Conservation (phyloP, 306 rosid species). For the Medicago lupulina region DNA sequence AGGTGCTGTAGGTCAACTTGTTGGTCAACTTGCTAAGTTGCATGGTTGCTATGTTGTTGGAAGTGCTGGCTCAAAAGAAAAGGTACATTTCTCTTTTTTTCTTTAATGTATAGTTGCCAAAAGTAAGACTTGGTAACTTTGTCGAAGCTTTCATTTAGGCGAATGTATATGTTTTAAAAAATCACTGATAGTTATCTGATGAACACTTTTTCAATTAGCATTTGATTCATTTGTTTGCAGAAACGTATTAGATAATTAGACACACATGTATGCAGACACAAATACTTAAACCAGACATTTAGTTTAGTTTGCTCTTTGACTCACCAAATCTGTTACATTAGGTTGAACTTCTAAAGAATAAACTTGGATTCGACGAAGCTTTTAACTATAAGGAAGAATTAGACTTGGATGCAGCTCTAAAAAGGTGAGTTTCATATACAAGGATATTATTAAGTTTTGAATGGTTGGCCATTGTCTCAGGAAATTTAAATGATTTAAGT, state of each 20-base stretch:
- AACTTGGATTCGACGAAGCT: constrained; percentile 56
- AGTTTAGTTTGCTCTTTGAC: constrained; percentile 4
- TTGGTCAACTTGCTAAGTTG: constrained; percentile 64
- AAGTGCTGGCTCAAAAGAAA: constrained; percentile 59
- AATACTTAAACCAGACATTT: constrained; percentile 2
- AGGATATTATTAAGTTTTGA: constrained; percentile 31
- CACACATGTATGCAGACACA: constrained; percentile 12
- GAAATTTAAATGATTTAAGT: no score
- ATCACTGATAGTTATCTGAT: not conserved
- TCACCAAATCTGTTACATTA: constrained; percentile 31
- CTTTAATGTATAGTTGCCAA: no score
- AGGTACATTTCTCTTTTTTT: constrained; percentile 28
- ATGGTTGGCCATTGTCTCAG: constrained; percentile 37
- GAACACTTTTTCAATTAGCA: no score
- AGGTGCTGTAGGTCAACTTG: constrained; percentile 70
- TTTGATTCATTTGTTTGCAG: no score
- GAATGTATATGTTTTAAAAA: not conserved
- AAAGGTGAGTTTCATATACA: constrained; percentile 38
- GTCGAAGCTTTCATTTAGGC: not conserved
- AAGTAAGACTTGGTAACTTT: not conserved
- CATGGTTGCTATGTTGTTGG: constrained; percentile 74
- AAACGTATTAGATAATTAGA: not conserved
- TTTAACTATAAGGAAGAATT: constrained; percentile 59
- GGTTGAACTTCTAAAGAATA: constrained; percentile 54
- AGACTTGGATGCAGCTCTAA: constrained; percentile 51